These are phyloP conservation scores for Cystobasidium slooffiae DNA, from an alignment of 1,284 basidiomycete genomes.

Conservation along the genomic window DNA sequence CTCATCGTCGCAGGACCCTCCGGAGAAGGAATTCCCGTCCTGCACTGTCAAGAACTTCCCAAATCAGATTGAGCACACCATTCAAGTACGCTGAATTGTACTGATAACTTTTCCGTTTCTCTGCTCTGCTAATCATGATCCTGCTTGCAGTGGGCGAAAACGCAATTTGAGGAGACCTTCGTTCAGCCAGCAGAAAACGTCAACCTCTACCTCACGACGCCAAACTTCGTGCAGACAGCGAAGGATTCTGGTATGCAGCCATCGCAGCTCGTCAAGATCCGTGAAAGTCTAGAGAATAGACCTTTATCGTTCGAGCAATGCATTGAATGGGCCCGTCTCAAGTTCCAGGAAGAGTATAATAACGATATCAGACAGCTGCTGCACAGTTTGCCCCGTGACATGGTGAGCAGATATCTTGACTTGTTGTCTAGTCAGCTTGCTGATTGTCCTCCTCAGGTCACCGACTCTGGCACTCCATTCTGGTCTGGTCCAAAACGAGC, in stretches of 20 bases:
- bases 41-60: conserved; percentile 99
- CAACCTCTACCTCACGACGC: conserved; percentile 95
- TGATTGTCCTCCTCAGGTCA: conserved; percentile 44
- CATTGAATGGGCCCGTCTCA: conserved; percentile 92
- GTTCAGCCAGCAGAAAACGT: conserved; percentile 92
- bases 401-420: conserved; percentile 57
- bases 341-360: conserved; percentile 94
- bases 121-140: conserved; percentile 32
- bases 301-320: conserved; percentile 97
- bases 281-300: conserved; percentile 88
- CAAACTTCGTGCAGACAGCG: conserved; percentile 90
- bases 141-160: conserved; percentile 80
- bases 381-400: conserved; percentile 92
- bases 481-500: conserved; percentile 89
- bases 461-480: conserved; percentile 55
- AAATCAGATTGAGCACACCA: conserved; percentile 98
- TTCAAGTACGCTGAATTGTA: conserved; percentile 67
- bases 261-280: conserved; percentile 88
- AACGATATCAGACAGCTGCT: conserved; percentile 92
- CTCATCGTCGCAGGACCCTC: conserved; percentile 97
- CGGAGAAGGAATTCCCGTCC: conserved; percentile 95
- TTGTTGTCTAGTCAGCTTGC: neutral
- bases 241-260: conserved; percentile 83
- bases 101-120: neutral
- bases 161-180: conserved; percentile 90